Base-by-base conservation (phyloP, 768 basidiomycete genomes). In the Suillus occidentalis region DNA sequence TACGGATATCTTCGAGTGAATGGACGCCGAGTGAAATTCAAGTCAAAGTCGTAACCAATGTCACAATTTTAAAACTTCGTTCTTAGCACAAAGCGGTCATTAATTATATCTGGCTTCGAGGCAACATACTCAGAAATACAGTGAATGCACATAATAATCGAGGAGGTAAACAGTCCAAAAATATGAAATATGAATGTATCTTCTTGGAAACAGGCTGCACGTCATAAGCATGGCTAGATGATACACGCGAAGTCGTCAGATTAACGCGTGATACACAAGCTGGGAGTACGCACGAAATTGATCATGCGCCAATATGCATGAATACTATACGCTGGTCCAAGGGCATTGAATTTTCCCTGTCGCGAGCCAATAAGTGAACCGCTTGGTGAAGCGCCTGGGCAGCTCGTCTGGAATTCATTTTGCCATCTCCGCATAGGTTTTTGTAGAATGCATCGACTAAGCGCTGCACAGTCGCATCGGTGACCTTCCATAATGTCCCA, bases 401-500 rank as follows among this genome's bases (percentile, higher is more conserved):
- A 42, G 65, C 65, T 31, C 22, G 43, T 3, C 39, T 57, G 22
- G 18, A 40, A 53, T 63, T 62, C 65, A 66, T 63, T 16, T 4
- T 36, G 28, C 31, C 62, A 18, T 31, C 36, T 6, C 28, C n/a
- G 1, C 42, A 56, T 14, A 66, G n/a, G 28, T 56, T n/a, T 9
- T 50, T 8, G 40, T 66, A 66, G 50, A 66, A 66, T 2, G 16
- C 59, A 18, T 34, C 14, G 16, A 53, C 45, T 3, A 66, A 28
- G 18, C 2, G 36, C 5, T 9, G 28, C 53, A 50, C 62, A 14
- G 58, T 45, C 10, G 22, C 22, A 37, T 66, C 62, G 2, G 31
- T n/a, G 8, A 66, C 65, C 2, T 52, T 59, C 72, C 72, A 73
- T 57, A 72, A 56, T 28, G 72, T 72, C 50, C 65, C 72, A 16